These are phyloP conservation scores for Trichopus zeylanicus DNA, from an alignment of 116 monocot species.

Conservation along the genomic window DNA sequence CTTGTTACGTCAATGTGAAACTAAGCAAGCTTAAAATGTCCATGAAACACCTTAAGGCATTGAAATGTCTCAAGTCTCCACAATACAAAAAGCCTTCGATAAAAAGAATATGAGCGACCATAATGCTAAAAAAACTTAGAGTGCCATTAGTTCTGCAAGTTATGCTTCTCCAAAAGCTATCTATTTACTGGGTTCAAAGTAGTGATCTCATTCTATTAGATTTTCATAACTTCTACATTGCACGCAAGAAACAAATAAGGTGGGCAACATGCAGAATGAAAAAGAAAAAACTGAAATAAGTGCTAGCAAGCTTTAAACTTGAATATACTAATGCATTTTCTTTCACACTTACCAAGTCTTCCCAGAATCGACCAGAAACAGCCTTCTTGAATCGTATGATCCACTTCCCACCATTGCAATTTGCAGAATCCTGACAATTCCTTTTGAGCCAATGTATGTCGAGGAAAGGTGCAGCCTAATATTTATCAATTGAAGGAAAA, in stretches of 20 bases:
- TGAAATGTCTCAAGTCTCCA: too few species aligned
- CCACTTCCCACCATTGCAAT: conserved; percentile 94
- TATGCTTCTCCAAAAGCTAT: too few species aligned
- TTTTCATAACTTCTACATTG: not conserved
- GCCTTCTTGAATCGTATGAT: conserved; percentile 88
- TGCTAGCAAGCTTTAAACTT: not conserved
- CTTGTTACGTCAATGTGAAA: too few species aligned
- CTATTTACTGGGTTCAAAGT: too few species aligned
- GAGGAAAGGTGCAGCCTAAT: not conserved
- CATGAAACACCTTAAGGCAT: too few species aligned
- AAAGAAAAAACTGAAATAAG: not conserved
- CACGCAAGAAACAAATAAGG: not conserved
- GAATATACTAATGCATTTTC: not conserved
- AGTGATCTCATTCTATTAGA: too few species aligned
- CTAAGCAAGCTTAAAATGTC: too few species aligned
- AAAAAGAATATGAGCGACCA: too few species aligned
- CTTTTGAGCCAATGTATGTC: not conserved
- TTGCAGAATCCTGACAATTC: conserved; percentile 67
- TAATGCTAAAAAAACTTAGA: too few species aligned
- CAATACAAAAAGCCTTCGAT: too few species aligned
- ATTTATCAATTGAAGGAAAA: not conserved
- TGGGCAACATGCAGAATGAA: not conserved
- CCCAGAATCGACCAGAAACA: conserved; percentile 98
- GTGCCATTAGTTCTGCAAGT: too few species aligned
- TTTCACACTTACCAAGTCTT: conserved; percentile 67